These are phyloP conservation scores for Globisporangium spinosum DNA, from an alignment of 352 stramenopile species.

Conservation along the genomic window DNA sequence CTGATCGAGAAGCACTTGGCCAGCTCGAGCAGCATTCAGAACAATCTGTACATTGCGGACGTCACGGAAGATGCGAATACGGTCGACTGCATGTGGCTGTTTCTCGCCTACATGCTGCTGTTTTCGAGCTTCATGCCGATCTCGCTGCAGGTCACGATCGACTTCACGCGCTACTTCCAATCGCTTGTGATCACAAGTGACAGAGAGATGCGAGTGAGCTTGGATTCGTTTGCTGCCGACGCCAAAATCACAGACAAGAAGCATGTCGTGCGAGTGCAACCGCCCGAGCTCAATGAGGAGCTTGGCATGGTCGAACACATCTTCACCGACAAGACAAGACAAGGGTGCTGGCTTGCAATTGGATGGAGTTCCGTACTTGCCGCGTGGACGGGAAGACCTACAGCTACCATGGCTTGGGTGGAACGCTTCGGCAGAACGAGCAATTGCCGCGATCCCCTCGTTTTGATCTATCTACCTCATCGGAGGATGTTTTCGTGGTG, in stretches of 20 bases:
- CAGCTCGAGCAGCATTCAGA: constrained; percentile 22
- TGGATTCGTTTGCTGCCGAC: background rate
- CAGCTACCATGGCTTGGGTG: constrained; percentile 31
- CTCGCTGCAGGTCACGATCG: constrained; percentile 88
- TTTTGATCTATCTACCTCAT: background rate
- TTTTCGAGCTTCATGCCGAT: constrained; percentile 93
- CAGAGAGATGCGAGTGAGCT: constrained; percentile 55
- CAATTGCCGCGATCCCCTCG: background rate
- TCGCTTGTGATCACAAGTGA: constrained; percentile 65
- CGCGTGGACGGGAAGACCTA: constrained; percentile 82
- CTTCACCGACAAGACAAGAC: constrained; percentile 96
- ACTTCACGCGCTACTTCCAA: constrained; percentile 85
- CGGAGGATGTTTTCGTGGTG: constrained; percentile 1
- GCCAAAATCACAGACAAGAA: constrained; percentile 29
- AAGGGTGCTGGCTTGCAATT: constrained; percentile 90
- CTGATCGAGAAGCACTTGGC: constrained; percentile 40
- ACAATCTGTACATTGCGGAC: constrained; percentile 43
- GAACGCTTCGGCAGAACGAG: constrained; percentile 26
- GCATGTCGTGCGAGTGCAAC: constrained; percentile 61
- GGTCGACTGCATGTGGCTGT: constrained; percentile 48
- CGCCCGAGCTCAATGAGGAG: constrained; percentile 88
- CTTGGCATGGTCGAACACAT: constrained; percentile 95
- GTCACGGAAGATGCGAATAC: constrained; percentile 31
- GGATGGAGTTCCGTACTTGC: constrained; percentile 92
- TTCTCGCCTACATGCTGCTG: constrained; percentile 87